Conservation (phyloP, 352 stramenopile species). For the Phytopythium litorale region DNA sequence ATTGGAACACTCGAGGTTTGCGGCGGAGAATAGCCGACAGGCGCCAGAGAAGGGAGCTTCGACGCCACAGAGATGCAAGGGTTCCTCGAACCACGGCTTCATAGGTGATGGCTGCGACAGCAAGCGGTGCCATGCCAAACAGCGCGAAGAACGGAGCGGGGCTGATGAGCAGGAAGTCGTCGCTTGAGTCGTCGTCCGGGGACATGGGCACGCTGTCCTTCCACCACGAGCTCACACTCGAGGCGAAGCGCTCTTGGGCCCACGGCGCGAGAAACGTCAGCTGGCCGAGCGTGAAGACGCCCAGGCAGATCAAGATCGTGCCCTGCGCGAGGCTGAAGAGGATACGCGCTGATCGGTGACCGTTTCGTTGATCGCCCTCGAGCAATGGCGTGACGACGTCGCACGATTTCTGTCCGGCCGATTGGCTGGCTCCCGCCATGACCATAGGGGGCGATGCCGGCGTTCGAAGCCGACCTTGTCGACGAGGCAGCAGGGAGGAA, state of each 20-base stretch:
- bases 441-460: background rate
- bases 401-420: background rate
- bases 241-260: conserved; percentile 25
- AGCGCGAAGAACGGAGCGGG: conserved; percentile 7
- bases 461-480: background rate
- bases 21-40: background rate
- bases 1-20: background rate
- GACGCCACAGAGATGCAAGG: background rate
- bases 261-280: conserved; percentile 34
- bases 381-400: background rate
- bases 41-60: background rate
- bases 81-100: background rate
- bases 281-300: conserved; percentile 35
- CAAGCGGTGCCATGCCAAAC: conserved; percentile 3
- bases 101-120: background rate
- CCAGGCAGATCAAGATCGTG: conserved; percentile 29
- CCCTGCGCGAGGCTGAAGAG: conserved; percentile 17
- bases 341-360: no score
- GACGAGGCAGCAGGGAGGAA: background rate
- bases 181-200: conserved; percentile 18
- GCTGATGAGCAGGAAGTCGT: conserved; percentile 48
- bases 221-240: conserved; percentile 26
- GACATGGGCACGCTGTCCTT: conserved; percentile 12
- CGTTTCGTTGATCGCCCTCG: background rate
- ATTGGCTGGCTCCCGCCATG: background rate